These are phyloP conservation scores for Penicillium cataractarum DNA, from an alignment of 495 filamentous ascomycete genomes.

Conservation along the genomic window DNA sequence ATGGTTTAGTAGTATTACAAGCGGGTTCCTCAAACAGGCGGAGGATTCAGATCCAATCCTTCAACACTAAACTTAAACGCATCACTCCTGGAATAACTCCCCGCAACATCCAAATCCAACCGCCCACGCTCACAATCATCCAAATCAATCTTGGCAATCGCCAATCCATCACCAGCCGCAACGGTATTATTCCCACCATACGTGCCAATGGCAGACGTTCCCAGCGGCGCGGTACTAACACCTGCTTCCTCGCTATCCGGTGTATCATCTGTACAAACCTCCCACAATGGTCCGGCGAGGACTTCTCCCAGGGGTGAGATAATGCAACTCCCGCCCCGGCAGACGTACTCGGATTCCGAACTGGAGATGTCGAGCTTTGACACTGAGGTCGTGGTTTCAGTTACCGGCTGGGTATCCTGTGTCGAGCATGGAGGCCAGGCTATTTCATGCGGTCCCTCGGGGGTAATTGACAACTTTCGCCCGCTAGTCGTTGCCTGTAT, in stretches of 20 bases:
- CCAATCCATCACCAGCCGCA: slow-evolving; percentile 34
- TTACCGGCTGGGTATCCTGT: neutral
- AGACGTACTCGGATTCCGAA: slow-evolving; percentile 6
- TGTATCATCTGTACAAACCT: slow-evolving; percentile 61
- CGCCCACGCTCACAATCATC: slow-evolving; percentile 64
- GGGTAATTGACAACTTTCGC: slow-evolving; percentile 40
- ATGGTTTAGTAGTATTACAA: too few species aligned
- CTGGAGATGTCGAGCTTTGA: neutral
- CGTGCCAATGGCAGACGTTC: slow-evolving; percentile 3
- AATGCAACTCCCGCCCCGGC: slow-evolving; percentile 78
- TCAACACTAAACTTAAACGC: slow-evolving; percentile 75
- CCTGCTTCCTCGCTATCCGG: slow-evolving; percentile 6
- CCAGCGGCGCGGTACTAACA: neutral
- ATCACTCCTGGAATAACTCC: slow-evolving; percentile 78
- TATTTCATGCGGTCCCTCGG: slow-evolving; percentile 58
- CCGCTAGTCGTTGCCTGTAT: neutral
- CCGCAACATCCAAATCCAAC: slow-evolving; percentile 70
- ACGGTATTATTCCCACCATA: neutral
- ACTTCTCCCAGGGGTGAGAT: slow-evolving; percentile 76
- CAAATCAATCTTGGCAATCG: slow-evolving; percentile 56
- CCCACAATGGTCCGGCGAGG: slow-evolving; percentile 80
- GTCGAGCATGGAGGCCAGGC: slow-evolving; percentile 43
- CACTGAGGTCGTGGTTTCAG: neutral
- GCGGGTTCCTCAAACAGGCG: slow-evolving; percentile 36
- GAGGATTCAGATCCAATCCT: slow-evolving; percentile 72